These are phyloP conservation scores for Ogataea hybrid DNA, from an alignment of 1,139 yeast species.

Conservation along the genomic window DNA sequence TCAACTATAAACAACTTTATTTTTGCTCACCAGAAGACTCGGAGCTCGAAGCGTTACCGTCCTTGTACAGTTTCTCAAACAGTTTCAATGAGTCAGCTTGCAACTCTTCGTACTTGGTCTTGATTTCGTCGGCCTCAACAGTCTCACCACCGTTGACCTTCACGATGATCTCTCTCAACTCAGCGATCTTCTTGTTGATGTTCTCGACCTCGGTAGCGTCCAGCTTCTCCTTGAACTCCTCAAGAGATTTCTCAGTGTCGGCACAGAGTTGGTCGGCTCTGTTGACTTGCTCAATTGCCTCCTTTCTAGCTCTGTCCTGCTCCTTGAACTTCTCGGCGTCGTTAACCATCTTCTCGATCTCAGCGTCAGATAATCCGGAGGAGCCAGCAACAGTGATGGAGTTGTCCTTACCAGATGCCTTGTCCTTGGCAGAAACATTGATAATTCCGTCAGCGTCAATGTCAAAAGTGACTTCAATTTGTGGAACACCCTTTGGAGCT, in stretches of 20 bases:
- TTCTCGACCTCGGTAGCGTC: conserved; percentile 85
- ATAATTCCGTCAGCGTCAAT: conserved; percentile 99
- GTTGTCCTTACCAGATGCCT: conserved; percentile 98
- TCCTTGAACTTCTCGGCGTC: conserved; percentile 98
- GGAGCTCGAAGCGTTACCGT: conserved; percentile 32
- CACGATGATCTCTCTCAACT: conserved; percentile 86
- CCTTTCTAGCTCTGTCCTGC: conserved; percentile 88
- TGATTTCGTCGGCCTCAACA: conserved; percentile 78
- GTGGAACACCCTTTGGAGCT: conserved; percentile 99
- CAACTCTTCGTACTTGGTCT: conserved; percentile 91
- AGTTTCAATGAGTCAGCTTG: conserved; percentile 90
- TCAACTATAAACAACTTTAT: conserved; percentile 19
- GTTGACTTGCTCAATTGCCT: conserved; percentile 93
- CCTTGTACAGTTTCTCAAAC: conserved; percentile 95
- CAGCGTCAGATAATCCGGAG: conserved; percentile 93
- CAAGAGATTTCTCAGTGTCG: conserved; percentile 92
- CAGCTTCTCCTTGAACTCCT: conserved; percentile 91
- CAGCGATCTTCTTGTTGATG: conserved; percentile 72
- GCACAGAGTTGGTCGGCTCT: conserved; percentile 95
- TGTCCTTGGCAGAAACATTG: conserved; percentile 98
- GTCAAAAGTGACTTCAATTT: conserved; percentile 96
- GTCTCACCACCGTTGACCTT: conserved; percentile 92
- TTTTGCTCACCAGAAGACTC: conserved; percentile 19
- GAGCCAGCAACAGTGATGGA: conserved; percentile 99
- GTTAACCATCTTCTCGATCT: conserved; percentile 96